These are phyloP conservation scores for Clonostachys rosea DNA, from an alignment of 2,329 filamentous ascomycete species.

Conservation along the genomic window DNA sequence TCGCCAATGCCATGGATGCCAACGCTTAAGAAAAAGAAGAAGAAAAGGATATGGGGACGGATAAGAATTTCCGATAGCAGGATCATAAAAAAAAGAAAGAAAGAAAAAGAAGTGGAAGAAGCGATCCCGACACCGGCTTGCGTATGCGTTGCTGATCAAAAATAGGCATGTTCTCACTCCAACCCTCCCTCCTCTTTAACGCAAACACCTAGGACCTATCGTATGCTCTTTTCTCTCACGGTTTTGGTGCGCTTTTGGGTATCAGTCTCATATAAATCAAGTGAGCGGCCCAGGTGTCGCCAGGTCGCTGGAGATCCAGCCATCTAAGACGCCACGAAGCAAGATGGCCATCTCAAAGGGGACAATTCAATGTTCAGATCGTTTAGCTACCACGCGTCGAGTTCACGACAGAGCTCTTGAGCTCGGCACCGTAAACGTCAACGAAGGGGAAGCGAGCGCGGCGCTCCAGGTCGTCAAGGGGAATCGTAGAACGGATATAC, in stretches of 20 bases:
- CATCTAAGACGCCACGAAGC: no score
- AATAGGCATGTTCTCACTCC: no score
- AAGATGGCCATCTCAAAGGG: no score
- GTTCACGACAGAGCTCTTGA: constrained; percentile 28
- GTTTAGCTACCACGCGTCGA: constrained; percentile 18
- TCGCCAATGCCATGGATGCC: not conserved
- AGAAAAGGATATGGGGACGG: no score
- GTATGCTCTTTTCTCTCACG: not conserved
- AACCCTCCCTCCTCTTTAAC: no score
- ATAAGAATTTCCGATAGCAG: no score
- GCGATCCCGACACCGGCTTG: no score
- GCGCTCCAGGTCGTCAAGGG: constrained; percentile 75
- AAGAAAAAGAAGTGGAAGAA: no score
- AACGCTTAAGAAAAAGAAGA: not conserved
- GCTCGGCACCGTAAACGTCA: constrained; percentile 47
- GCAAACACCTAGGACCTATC: not conserved
- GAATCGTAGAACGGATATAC: constrained; percentile 81
- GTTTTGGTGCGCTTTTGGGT: not conserved
- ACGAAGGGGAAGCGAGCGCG: constrained; percentile 68
- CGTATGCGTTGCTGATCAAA: no score
- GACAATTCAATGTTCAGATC: not conserved
- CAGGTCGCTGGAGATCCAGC: not conserved
- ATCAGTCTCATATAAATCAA: not conserved
- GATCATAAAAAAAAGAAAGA: no score
- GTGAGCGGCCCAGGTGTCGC: no score